Conservation (phyloP, 164 flowering plant species). For the Magnolia sinica region DNA sequence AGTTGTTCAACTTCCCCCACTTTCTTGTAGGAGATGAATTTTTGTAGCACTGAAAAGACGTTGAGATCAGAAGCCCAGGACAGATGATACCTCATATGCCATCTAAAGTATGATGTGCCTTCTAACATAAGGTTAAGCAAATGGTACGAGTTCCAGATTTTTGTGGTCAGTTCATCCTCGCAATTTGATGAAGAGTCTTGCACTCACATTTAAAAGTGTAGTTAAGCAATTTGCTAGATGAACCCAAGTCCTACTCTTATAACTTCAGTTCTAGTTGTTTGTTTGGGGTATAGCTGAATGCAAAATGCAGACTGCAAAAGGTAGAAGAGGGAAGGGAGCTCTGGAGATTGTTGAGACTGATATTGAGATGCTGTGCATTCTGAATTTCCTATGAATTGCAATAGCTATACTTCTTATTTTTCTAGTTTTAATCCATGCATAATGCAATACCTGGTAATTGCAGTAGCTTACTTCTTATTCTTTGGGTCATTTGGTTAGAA, state of each 20-base stretch:
- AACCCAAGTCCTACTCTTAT: no score
- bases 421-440: neutral
- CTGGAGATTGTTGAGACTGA: neutral
- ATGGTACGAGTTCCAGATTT: neutral
- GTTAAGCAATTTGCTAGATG: neutral
- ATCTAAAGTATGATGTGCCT: neutral
- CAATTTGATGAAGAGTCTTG: neutral
- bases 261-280: no score
- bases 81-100: neutral
- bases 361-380: neutral
- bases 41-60: neutral
- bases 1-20: neutral
- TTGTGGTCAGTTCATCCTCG: neutral
- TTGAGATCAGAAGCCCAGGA: neutral
- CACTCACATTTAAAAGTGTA: neutral
- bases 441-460: no score
- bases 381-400: neutral
- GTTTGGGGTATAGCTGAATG: no score
- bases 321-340: neutral
- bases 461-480: no score
- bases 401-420: neutral
- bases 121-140: neutral
- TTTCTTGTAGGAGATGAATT: neutral
- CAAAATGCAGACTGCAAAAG: no score
- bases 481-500: no score